phyloP scores from a whole-genome alignment of 441 rosid genomes.

The Brassica hybrid region DNA sequence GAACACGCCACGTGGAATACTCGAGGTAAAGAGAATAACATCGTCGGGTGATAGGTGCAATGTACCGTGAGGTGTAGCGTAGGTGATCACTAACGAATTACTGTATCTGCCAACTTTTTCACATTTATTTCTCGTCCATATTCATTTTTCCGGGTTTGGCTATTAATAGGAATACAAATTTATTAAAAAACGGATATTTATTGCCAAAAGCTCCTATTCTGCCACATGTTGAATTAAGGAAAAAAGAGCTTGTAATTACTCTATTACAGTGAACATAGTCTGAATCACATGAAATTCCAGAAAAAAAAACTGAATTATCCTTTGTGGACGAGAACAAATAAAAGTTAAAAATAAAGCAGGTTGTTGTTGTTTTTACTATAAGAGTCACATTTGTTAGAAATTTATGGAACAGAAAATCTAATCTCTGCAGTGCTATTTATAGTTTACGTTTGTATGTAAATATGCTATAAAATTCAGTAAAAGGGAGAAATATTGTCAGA shows the following conservation, averaged over 20 bases:
- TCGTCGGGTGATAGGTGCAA: slow-evolving; percentile 3
- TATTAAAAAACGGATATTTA: slow-evolving; percentile 24
- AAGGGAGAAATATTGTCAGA: not conserved
- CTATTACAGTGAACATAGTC: slow-evolving; percentile 31
- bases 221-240: slow-evolving; percentile 36
- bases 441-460: slow-evolving; percentile 17
- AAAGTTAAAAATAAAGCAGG: slow-evolving; percentile 17
- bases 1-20: slow-evolving; percentile 22
- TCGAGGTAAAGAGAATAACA: not conserved
- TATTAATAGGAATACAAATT: slow-evolving; percentile 29
- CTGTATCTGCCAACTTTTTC: slow-evolving; percentile 42
- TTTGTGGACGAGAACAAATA: slow-evolving; percentile 3
- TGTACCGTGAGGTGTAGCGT: slow-evolving; percentile 23
- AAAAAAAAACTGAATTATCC: slow-evolving; percentile 6
- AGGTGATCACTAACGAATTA: slow-evolving; percentile 38
- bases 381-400: slow-evolving; percentile 37
- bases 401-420: slow-evolving; percentile 37
- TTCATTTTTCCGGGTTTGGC: slow-evolving; percentile 32
- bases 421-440: slow-evolving; percentile 21
- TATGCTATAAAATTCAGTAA: not conserved
- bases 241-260: not conserved
- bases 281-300: slow-evolving; percentile 11
- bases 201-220: slow-evolving; percentile 35
- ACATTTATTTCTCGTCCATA: slow-evolving; percentile 33
- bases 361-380: slow-evolving; percentile 36